Conservation (phyloP, 768 basidiomycete species). For the Paxillus rubicundulus region DNA sequence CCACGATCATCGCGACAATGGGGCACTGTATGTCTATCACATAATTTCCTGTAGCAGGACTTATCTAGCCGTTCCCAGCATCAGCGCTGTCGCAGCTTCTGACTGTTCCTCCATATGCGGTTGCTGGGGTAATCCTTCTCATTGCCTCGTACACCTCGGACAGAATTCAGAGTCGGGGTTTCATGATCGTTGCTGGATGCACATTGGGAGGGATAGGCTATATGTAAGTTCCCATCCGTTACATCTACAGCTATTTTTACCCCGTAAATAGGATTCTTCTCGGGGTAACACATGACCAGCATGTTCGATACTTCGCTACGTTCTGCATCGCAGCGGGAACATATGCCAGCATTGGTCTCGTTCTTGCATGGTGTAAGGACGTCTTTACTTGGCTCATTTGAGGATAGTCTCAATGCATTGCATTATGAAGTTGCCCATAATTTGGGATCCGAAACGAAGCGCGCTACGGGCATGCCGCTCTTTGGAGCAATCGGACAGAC, state of each 20-base stretch:
- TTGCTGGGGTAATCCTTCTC: slow-evolving; percentile 38
- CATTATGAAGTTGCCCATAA: slow-evolving; percentile 38
- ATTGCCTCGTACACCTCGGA: slow-evolving; percentile 41
- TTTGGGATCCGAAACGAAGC: slow-evolving; percentile 45
- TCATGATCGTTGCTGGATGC: slow-evolving; percentile 30
- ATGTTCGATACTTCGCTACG: slow-evolving; percentile 44
- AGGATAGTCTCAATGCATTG: not conserved
- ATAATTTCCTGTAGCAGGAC: not conserved
- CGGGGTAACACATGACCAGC: slow-evolving; percentile 26
- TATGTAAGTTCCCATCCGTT: slow-evolving; percentile 26
- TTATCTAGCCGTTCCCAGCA: slow-evolving; percentile 26
- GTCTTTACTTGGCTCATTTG: not conserved
- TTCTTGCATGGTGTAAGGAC: slow-evolving; percentile 48
- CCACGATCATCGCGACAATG: slow-evolving; percentile 53
- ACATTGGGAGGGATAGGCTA: slow-evolving; percentile 40
- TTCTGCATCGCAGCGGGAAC: slow-evolving; percentile 47
- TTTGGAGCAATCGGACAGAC: slow-evolving; percentile 42
- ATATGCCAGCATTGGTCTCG: slow-evolving; percentile 43
- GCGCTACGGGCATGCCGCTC: slow-evolving; percentile 41
- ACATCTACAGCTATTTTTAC: not conserved
- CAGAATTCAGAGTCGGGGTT: slow-evolving; percentile 42
- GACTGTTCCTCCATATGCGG: slow-evolving; percentile 55
- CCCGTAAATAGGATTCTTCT: slow-evolving; percentile 31
- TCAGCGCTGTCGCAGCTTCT: slow-evolving; percentile 46
- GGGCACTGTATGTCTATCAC: slow-evolving; percentile 38